phyloP scores from a whole-genome alignment of 1,284 basidiomycete genomes.

The Coriolopsis trogii region DNA sequence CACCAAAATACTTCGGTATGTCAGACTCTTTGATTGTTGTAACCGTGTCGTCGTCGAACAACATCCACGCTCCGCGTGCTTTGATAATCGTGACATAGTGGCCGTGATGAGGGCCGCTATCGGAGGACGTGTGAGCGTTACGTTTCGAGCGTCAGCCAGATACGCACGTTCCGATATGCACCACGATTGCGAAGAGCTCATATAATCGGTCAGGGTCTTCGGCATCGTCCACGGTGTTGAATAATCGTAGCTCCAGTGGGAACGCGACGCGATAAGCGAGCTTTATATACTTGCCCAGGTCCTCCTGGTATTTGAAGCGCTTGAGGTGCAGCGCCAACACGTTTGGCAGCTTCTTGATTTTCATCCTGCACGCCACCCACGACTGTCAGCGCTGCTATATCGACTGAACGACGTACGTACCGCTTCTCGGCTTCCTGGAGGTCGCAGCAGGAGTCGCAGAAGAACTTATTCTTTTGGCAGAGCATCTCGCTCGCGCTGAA shows the following conservation, averaged over 20 bases:
- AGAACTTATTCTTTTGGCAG: conserved; percentile 97
- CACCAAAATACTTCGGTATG: conserved; percentile 94
- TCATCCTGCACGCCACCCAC: conserved; percentile 48
- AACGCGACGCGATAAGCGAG: conserved; percentile 96
- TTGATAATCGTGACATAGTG: conserved; percentile 97
- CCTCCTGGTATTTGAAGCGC: conserved; percentile 85
- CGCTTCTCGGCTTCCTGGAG: conserved; percentile 98
- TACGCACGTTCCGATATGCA: conserved; percentile 95
- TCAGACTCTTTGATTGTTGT: conserved; percentile 87
- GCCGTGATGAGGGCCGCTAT: conserved; percentile 92
- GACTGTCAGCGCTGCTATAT: not conserved
- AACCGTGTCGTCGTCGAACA: conserved; percentile 96
- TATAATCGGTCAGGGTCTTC: conserved; percentile 90
- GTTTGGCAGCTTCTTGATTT: conserved; percentile 69
- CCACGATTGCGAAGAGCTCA: conserved; percentile 93
- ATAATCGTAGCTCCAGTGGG: conserved; percentile 90
- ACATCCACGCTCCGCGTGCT: conserved; percentile 83
- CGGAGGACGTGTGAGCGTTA: conserved; percentile 17
- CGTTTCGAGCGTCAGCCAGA: not conserved
- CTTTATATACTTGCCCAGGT: conserved; percentile 96
- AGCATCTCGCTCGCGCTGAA: conserved; percentile 99
- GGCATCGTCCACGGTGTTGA: conserved; percentile 96
- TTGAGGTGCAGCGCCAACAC: conserved; percentile 86
- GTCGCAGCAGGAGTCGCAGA: conserved; percentile 96
- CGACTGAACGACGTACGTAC: conserved; percentile 45